Base-by-base conservation (phyloP, 805 yeast species). In the Clavispora carvajalis region DNA sequence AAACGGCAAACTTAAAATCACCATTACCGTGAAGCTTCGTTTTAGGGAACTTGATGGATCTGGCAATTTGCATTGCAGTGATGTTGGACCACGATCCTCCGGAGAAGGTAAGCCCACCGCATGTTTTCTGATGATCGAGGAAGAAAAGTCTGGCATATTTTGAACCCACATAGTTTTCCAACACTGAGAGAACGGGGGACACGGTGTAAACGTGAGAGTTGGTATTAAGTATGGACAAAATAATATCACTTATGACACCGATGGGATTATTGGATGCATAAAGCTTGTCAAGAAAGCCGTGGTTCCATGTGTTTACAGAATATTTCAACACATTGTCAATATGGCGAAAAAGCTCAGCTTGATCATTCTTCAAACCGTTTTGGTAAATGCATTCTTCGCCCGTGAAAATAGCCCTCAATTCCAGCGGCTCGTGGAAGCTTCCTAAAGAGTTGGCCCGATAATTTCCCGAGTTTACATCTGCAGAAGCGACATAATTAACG, bases 21-120 rank as follows among this genome's bases (percentile, higher is more conserved):
- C 42, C 53, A 52, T 78, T 82, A 0, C 95, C 95, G 1, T 65
- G 44, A 1, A 63, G 54, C 52, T 81, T 84, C 0, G 95, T 82
- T 8, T 82, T 83, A 0, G 95, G 95, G 53, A 54, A 82, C 45
- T 73, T 58, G 29, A 73, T 62, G 31, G 83, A 69, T 50, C 95
- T 67, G 0, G 95, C 95, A 81, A 67, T 79, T 47, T 85, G 90
- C 62, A 87, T 54, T 43, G 86, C 76, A 3, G 93, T 86, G 39
- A 83, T 74, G 59, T 86, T 86, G 7, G 95, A 84, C 81, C 89
- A 86, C 4, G 91, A 82, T 0, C 95, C 95, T 15, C 95, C 95
- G 16, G 88, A 75, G 57, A 86, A 84, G 0, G 95, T 87, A 49
- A 87, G 64, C 0, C 95, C 95, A 19, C 95, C 95, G 34, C 90